Conservation (phyloP, 2,329 filamentous ascomycete genomes). For the Alternaria conjuncta region DNA sequence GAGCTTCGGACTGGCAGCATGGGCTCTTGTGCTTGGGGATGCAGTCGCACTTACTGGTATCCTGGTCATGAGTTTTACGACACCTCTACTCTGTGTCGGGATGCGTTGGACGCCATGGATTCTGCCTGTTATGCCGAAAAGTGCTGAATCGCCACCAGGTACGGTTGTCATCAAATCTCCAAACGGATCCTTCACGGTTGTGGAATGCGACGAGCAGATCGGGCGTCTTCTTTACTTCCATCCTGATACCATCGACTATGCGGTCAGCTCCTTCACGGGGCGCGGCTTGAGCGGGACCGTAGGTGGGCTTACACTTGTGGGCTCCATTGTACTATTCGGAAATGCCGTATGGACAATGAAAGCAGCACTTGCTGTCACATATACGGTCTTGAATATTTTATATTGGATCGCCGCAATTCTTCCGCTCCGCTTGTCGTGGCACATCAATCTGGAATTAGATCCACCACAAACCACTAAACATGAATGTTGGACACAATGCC, state of each 20-base stretch:
- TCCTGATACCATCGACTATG: neutral
- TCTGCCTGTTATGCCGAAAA: accelerated
- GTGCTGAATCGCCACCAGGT: neutral
- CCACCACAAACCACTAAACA: neutral
- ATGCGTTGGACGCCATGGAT: neutral
- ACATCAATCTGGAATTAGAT: neutral
- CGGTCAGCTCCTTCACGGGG: neutral
- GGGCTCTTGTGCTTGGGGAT: neutral
- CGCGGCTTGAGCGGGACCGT: neutral
- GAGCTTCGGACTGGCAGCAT: neutral
- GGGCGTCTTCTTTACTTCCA: neutral
- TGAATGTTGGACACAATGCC: neutral
- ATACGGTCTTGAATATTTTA: neutral
- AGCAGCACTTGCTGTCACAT: neutral
- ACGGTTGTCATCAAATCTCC: neutral
- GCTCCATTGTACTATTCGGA: neutral
- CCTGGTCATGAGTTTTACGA: neutral
- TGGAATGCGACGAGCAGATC: neutral
- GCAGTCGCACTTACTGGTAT: neutral
- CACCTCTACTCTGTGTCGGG: neutral
- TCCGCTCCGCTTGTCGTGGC: neutral
- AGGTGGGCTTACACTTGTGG: neutral
- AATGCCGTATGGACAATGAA: slow-evolving; percentile 5
- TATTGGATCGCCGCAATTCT: neutral
- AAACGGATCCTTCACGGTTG: neutral